phyloP scores from a whole-genome alignment of 768 basidiomycete genomes.

The Vishniacozyma victoriae region DNA sequence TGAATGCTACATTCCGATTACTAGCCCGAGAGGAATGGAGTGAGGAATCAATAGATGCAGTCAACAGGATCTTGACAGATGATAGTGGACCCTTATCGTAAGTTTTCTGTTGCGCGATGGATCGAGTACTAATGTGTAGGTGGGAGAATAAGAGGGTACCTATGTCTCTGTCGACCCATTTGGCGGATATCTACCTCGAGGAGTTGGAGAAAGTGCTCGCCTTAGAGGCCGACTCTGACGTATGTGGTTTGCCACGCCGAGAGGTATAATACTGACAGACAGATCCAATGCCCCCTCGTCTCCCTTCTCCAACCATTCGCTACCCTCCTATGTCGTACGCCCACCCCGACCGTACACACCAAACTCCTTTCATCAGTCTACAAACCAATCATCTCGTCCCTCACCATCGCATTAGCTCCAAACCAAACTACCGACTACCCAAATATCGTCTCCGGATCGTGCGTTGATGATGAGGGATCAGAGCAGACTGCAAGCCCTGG shows the following conservation, averaged over 20 bases:
- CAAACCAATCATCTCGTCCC: slow-evolving; percentile 60
- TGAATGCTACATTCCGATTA: slow-evolving; percentile 77
- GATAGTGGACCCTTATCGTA: slow-evolving; percentile 82
- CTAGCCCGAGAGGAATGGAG: slow-evolving; percentile 70
- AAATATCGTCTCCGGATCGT: slow-evolving; percentile 46
- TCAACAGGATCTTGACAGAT: slow-evolving; percentile 62
- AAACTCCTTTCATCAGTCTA: slow-evolving; percentile 66
- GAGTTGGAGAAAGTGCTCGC: slow-evolving; percentile 64
- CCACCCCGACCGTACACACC: slow-evolving; percentile 60
- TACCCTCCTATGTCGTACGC: slow-evolving; percentile 62
- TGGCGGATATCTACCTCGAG: slow-evolving; percentile 81
- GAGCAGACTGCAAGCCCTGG: background rate
- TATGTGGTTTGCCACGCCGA: background rate
- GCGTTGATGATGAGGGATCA: background rate
- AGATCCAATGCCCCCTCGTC: slow-evolving; percentile 53
- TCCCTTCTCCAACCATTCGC: slow-evolving; percentile 66
- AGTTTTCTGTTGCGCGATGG: slow-evolving; percentile 23
- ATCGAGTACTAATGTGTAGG: slow-evolving; percentile 49
- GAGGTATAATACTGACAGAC: background rate
- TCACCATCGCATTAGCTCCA: slow-evolving; percentile 47
- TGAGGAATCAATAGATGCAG: slow-evolving; percentile 53
- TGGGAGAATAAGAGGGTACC: slow-evolving; percentile 68
- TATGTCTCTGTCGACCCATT: slow-evolving; percentile 70
- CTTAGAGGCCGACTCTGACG: slow-evolving; percentile 50
- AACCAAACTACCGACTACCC: slow-evolving; percentile 47